Conservation (phyloP, 495 filamentous ascomycete genomes). For the Tuber brumale region DNA sequence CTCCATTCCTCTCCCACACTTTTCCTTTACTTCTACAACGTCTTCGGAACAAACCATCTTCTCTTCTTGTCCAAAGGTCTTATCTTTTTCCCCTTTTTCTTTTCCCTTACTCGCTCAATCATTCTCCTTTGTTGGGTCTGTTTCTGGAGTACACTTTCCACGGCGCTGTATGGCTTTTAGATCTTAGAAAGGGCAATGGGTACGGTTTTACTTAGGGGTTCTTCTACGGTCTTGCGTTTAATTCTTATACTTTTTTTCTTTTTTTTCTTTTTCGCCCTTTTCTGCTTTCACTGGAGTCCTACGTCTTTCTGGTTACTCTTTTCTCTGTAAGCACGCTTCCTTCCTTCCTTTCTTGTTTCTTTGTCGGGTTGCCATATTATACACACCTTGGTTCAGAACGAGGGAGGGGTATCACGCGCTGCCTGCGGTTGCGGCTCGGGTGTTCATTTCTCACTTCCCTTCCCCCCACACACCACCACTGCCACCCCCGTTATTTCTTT, state of each 20-base stretch:
- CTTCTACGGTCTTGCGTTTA: neutral
- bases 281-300: neutral
- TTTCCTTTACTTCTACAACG: neutral
- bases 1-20: neutral
- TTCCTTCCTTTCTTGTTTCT: neutral
- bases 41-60: neutral
- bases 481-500: neutral
- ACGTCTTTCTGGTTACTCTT: neutral
- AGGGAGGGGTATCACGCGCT: conserved; percentile 1
- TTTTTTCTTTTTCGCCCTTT: neutral
- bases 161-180: conserved; percentile 4
- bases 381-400: neutral
- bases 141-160: conserved; percentile 2
- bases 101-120: neutral
- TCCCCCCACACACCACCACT: conserved; percentile 8
- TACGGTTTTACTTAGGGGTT: neutral
- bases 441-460: conserved; percentile 3
- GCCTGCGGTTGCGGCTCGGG: neutral
- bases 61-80: neutral
- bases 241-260: neutral
- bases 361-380: neutral
- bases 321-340: neutral
- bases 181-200: conserved; percentile 4
- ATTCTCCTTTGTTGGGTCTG: conserved; percentile 2
- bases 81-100: neutral